Evolutionary conservation across 306 rosid genomes (phyloP).

Genomic region (Inga leiocalycina): DNA sequence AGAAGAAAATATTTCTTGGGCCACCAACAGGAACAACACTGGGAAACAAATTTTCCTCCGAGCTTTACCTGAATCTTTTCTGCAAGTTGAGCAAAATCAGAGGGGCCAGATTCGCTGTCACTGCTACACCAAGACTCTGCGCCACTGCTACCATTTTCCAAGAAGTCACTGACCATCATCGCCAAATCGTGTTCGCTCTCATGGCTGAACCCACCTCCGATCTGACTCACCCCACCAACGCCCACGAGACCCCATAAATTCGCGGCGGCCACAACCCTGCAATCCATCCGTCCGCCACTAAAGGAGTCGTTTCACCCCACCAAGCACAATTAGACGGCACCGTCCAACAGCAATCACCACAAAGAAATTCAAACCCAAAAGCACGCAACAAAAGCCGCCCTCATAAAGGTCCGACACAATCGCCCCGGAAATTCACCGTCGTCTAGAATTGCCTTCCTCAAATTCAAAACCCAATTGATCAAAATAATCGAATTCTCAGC

Average conservation of each 20-base stretch:
- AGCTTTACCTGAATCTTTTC: conserved; percentile 68
- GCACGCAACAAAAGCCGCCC: neutral
- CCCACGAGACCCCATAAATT: conserved; percentile 60
- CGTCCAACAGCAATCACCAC: conserved; percentile 17
- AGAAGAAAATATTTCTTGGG: neutral
- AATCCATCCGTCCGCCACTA: conserved; percentile 51
- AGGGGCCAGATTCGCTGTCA: conserved; percentile 78
- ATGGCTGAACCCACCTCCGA: conserved; percentile 75
- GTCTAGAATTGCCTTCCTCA: conserved; percentile 4
- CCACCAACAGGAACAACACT: neutral
- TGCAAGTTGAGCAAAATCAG: conserved; percentile 80
- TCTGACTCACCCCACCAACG: conserved; percentile 46
- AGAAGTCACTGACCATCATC: conserved; percentile 83
- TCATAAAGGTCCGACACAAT: neutral
- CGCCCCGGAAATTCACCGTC: neutral
- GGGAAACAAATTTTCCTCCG: neutral
- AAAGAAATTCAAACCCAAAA: conserved; percentile 4
- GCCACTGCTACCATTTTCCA: conserved; percentile 86
- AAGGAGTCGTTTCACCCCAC: conserved; percentile 27
- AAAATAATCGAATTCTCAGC: conserved; percentile 26
- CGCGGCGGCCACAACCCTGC: conserved; percentile 57
- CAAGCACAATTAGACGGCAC: conserved; percentile 7
- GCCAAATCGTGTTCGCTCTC: conserved; percentile 96
- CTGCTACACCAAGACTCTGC: conserved; percentile 91
- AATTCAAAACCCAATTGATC: conserved; percentile 19